These are phyloP conservation scores for Coemansia sp. DNA, from an alignment of 192 early-diverging fungal species.

Conservation along the genomic window DNA sequence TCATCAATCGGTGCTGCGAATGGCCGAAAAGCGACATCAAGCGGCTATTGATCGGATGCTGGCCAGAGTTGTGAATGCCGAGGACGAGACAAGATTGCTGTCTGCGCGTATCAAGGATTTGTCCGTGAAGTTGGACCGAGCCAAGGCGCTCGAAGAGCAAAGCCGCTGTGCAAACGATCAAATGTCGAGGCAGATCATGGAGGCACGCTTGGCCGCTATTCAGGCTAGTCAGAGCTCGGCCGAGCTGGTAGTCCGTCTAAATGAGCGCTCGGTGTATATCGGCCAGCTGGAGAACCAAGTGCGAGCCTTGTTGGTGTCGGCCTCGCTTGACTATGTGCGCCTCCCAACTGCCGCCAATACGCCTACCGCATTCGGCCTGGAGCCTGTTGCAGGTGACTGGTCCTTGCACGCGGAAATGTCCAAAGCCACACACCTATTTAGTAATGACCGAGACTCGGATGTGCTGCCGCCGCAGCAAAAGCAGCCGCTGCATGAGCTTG, in stretches of 20 bases:
- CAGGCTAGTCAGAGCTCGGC: constrained; percentile 11
- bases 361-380: not conserved
- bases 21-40: constrained; percentile 21
- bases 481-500: constrained; percentile 1
- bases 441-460: constrained; percentile 8
- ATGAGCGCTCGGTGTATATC: constrained; percentile 20
- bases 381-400: not conserved
- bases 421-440: constrained; percentile 29
- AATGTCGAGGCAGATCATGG: constrained; percentile 16
- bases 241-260: constrained; percentile 19
- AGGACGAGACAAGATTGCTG: constrained; percentile 18
- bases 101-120: constrained; percentile 21
- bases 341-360: not conserved
- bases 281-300: constrained; percentile 30
- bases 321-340: not conserved
- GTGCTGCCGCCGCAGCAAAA: not conserved
- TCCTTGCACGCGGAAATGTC: constrained; percentile 34
- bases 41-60: constrained; percentile 17
- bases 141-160: constrained; percentile 9
- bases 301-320: not conserved
- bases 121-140: constrained; percentile 18
- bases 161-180: not conserved
- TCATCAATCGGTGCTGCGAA: constrained; percentile 22
- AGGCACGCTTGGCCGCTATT: constrained; percentile 16
- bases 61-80: constrained; percentile 16